Evolutionary conservation across 2,329 filamentous ascomycete species (phyloP), one percentile per base, ranked within the genome.

Genomic region (Bipolaris victoriae): DNA sequence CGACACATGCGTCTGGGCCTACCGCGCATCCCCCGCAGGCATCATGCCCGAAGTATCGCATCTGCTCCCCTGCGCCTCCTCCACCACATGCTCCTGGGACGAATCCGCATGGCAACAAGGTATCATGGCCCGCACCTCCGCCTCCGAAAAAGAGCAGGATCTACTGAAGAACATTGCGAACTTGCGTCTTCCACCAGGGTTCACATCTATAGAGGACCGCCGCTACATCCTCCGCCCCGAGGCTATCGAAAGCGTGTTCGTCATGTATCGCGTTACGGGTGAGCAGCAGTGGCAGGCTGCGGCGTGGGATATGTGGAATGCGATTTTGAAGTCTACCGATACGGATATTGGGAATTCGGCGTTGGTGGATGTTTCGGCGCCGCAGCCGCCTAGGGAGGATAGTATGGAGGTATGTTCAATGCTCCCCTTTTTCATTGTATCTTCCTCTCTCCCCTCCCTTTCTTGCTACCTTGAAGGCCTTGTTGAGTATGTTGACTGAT

Each of bases 1-100:
- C 0, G 81, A 88, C 54, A 83, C 83, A 3, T 88, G 86, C 67
- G 81, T 87, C n/a, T 88, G 85, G 84, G 82, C 84, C 1, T 88
- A 88, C 70, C 80, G 82, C 61, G 76, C 80, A 9, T 82, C 83
- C 5, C 81, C 81, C 1, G 77, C 82, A 2, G 85, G 85, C 5
- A 82, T 88, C 57, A 88, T 88, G 85, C 84, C 86, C 1, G 86
- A 88, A 67, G 72, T 78, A 45, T 86, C 85, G 64, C 74, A 80
- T 33, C 75, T 87, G 41, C 68, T 84, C 15, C 78, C 82, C 4
- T 88, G 86, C 68, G 57, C 66, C 10, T 70, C 68, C 43, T 62
- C 57, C 20, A 69, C 69, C 46, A 44, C 69, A 53, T 87, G 85
- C 63, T 69, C 73, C 11, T 87, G 84, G 85, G 77, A 86, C 60